Base-by-base conservation (phyloP, 768 basidiomycete species). In the Suillus decipiens region DNA sequence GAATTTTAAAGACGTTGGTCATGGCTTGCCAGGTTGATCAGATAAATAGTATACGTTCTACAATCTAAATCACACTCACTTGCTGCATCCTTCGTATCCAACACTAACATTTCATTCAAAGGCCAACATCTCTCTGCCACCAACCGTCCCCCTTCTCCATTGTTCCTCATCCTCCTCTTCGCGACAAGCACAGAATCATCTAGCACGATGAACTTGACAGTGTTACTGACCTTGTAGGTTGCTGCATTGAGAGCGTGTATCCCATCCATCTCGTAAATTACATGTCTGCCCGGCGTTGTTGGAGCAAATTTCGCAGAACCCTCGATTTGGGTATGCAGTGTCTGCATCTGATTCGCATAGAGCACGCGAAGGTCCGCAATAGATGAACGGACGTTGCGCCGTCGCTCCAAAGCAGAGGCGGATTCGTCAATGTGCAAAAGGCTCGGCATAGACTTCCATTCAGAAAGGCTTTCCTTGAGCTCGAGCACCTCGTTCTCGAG, bases 401-500 rank as follows among this genome's bases (percentile, higher is more conserved):
- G 76, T 5, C 86, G 81, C 60, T 87, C 85, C 36, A 89, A 82
- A 36, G 82, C 82, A 22, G 86, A 87, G 43, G 87, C 86, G 17
- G 88, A 88, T 71, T 91, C 94, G 58, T 94, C 92, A 63, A 98
- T 90, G 67, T 96, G 93, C 19, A 99, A 82, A 22, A 94, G 83
- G 8, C 95, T 93, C 0, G 97, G 96, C 85, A 99, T 95, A 61
- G 87, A 87, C 75, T 96, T 95, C 90, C 96, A 99, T 72, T 99
- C 97, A 14, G 92, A 89, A 4, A 99, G 82, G 7, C 91, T 85
- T 61, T 96, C 94, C 75, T 97, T 98, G 73, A 99, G 86, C 71
- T 99, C 96, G 36, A 98, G 84, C 90, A 99, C 93, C 75, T 98
- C 96, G 71, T 95, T 96, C 79, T 99, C 97, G 33, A 99, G 85